A percentile compares a stretch with the other conserved stretches of the same genome.
Evolutionary conservation across 331 rosid species (phyloP).

Genomic region (Acacia pycnantha): DNA sequence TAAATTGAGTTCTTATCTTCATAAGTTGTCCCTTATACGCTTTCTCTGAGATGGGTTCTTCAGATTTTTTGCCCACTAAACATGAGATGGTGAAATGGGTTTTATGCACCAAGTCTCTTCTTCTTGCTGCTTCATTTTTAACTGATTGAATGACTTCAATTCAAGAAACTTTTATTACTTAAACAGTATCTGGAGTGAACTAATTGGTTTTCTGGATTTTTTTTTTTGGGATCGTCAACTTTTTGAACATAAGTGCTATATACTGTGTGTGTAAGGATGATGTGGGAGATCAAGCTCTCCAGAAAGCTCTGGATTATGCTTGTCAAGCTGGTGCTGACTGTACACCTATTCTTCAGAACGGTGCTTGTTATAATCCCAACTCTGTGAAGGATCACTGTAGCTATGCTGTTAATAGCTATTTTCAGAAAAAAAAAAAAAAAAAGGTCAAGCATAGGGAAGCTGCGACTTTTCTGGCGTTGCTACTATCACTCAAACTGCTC

Average conservation of each 20-base stretch:
- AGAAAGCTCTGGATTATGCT: constrained; percentile 86
- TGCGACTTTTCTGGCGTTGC: constrained; percentile 90
- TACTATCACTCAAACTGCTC: constrained; percentile 45
- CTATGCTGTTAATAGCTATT: constrained; percentile 88
- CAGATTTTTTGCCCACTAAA: background rate
- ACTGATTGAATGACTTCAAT: background rate
- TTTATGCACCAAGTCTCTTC: background rate
- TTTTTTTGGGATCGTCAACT: too few species aligned
- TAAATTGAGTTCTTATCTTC: background rate
- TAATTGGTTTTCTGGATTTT: background rate
- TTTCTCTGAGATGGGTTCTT: constrained; percentile 14
- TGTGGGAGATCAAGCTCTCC: constrained; percentile 51
- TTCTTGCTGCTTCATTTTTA: background rate
- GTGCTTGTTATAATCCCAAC: constrained; percentile 80
- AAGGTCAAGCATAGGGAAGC: constrained; percentile 56
- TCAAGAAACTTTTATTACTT: background rate
- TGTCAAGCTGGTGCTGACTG: constrained; percentile 96
- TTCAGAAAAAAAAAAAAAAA: too few species aligned
- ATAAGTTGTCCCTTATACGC: background rate
- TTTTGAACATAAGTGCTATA: constrained; percentile 47
- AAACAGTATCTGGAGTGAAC: constrained; percentile 11
- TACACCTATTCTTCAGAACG: constrained; percentile 51
- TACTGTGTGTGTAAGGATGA: constrained; percentile 85
- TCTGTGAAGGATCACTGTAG: constrained; percentile 84
- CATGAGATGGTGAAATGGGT: background rate